These are phyloP conservation scores for Eucalyptus curtisii DNA, from an alignment of 345 rosid genomes.

Conservation along the genomic window DNA sequence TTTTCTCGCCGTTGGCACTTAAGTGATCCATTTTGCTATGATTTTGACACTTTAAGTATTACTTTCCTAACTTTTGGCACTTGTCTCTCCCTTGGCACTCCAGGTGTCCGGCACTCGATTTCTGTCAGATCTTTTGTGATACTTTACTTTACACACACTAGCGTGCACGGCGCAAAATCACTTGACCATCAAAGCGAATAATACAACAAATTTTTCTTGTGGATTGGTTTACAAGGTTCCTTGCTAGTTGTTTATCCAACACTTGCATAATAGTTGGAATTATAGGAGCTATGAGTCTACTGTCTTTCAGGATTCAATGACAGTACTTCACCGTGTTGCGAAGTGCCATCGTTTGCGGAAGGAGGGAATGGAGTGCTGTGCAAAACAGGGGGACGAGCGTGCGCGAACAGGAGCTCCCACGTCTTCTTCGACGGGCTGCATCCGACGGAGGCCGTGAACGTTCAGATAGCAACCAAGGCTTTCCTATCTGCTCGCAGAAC, in stretches of 20 bases:
- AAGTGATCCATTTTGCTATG: no score
- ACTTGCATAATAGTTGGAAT: not conserved
- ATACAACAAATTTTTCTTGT: not conserved
- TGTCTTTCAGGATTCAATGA: not conserved
- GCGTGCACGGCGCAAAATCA: not conserved
- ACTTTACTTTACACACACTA: not conserved
- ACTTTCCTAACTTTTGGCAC: no score
- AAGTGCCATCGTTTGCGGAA: not conserved
- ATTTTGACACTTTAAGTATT: no score
- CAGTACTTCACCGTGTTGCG: conserved; percentile 12
- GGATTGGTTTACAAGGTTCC: not conserved
- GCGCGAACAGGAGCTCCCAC: conserved; percentile 12
- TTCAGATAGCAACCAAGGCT: conserved; percentile 25
- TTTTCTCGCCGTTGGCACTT: no score
- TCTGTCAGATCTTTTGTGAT: not conserved
- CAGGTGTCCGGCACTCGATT: not conserved
- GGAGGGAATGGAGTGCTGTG: conserved; percentile 32
- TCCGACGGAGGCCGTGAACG: conserved; percentile 53
- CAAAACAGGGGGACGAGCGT: conserved; percentile 9
- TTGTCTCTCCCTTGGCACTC: accelerated
- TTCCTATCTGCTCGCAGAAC: conserved; percentile 9
- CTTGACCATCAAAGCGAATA: not conserved
- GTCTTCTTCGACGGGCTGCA: conserved; percentile 51
- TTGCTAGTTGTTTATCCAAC: not conserved
- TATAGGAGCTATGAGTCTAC: not conserved